Conservation (phyloP, 768 basidiomycete species). For the Boletus coccyginus region DNA sequence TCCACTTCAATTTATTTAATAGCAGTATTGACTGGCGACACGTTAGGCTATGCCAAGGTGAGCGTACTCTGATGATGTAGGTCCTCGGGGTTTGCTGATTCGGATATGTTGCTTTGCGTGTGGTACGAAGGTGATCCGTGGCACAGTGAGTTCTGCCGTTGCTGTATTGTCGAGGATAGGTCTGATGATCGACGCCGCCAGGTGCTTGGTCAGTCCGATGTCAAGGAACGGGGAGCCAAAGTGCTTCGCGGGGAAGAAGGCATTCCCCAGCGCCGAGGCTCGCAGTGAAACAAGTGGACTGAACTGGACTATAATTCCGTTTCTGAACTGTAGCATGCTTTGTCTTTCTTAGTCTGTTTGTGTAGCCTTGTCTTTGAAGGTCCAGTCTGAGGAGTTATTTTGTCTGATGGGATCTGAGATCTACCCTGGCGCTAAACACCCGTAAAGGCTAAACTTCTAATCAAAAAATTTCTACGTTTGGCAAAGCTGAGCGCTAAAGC, state of each 20-base stretch:
- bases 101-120: not conserved
- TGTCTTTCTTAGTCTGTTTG: not conserved
- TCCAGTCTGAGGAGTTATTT: not conserved
- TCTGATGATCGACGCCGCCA: slow-evolving; percentile 3
- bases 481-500: not conserved
- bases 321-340: not conserved
- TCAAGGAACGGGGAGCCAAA: slow-evolving; percentile 53
- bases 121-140: slow-evolving; percentile 26
- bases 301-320: too few relatives aligned
- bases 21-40: not conserved
- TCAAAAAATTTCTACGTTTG: slow-evolving; percentile 3
- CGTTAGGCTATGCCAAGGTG: slow-evolving; percentile 32
- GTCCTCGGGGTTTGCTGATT: slow-evolving; percentile 1
- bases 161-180: not conserved
- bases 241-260: slow-evolving; percentile 51
- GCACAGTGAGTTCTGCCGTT: slow-evolving; percentile 22
- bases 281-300: slow-evolving; percentile 19
- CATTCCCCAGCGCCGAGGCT: slow-evolving; percentile 29
- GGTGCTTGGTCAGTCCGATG: slow-evolving; percentile 33
- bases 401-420: slow-evolving; percentile 19
- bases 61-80: not conserved
- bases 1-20: not conserved
- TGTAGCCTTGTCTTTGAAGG: not conserved
- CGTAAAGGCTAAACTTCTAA: slow-evolving; percentile 23
- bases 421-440: slow-evolving; percentile 3